Evolutionary conservation across 192 early-diverging fungal genomes (phyloP).

Genomic region (Podila minutissima): DNA sequence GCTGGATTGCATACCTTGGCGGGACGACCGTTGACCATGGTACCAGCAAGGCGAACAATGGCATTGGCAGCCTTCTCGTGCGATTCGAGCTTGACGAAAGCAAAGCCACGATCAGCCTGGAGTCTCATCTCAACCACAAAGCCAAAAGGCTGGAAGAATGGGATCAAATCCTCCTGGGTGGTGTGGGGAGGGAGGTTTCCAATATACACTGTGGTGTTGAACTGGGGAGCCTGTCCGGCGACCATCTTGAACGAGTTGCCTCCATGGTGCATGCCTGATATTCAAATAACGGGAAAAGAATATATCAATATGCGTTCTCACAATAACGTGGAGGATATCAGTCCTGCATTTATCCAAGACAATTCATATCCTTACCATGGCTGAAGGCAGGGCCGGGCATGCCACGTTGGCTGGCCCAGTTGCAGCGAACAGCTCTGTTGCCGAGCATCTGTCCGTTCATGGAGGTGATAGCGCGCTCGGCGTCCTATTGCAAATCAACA

Average conservation of each 20-base stretch:
- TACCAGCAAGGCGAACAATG: constrained; percentile 84
- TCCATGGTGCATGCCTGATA: constrained; percentile 48
- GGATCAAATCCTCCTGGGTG: constrained; percentile 75
- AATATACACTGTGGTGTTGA: constrained; percentile 91
- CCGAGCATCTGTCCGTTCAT: constrained; percentile 88
- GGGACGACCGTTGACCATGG: constrained; percentile 76
- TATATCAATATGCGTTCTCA: neutral
- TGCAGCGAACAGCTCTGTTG: constrained; percentile 86
- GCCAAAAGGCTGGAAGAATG: constrained; percentile 82
- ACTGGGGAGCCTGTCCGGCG: constrained; percentile 77
- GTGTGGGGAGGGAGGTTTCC: constrained; percentile 88
- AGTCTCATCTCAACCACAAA: constrained; percentile 82
- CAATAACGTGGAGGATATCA: neutral
- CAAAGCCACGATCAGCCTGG: constrained; percentile 92
- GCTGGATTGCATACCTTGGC: constrained; percentile 64
- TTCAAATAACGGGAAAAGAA: neutral
- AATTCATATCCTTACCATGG: constrained; percentile 11
- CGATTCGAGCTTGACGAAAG: constrained; percentile 91
- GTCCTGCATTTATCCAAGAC: too few species aligned
- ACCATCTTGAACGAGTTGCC: constrained; percentile 75
- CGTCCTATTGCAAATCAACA: constrained; percentile 62
- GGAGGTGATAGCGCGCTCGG: constrained; percentile 82
- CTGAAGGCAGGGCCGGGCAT: constrained; percentile 54
- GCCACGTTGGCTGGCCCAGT: constrained; percentile 94
- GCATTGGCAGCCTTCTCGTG: constrained; percentile 91